Conservation (phyloP, 345 rosid genomes). For the Boechera divaricarpa region DNA sequence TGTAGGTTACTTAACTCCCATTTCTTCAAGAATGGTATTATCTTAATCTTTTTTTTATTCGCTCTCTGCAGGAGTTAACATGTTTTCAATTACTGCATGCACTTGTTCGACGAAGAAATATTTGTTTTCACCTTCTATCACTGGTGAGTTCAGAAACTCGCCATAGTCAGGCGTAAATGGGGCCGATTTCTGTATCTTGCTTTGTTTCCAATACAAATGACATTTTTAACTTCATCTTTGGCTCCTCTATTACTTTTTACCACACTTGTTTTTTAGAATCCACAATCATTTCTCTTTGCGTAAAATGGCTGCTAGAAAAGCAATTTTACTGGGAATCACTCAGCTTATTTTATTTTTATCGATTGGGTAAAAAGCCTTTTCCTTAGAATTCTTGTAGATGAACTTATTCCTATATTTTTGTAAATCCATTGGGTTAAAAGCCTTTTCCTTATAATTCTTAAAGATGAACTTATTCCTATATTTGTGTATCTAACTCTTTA, state of each 20-base stretch:
- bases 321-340: slow-evolving; percentile 9
- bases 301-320: slow-evolving; percentile 22
- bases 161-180: slow-evolving; percentile 21
- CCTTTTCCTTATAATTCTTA: slow-evolving; percentile 16
- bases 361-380: background rate
- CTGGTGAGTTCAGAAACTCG: slow-evolving; percentile 65
- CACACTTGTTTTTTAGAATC: slow-evolving; percentile 2
- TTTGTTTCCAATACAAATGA: slow-evolving; percentile 15
- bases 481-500: slow-evolving; percentile 9
- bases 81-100: slow-evolving; percentile 85
- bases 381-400: slow-evolving; percentile 18
- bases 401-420: slow-evolving; percentile 1
- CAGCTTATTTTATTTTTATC: slow-evolving; percentile 7
- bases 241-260: slow-evolving; percentile 17
- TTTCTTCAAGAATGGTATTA: slow-evolving; percentile 9
- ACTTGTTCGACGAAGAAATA: slow-evolving; percentile 77
- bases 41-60: slow-evolving; percentile 8
- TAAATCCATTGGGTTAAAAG: background rate
- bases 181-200: slow-evolving; percentile 11
- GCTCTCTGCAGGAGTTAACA: slow-evolving; percentile 64
- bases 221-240: background rate
- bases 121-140: slow-evolving; percentile 76
- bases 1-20: slow-evolving; percentile 22
- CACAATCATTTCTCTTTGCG: background rate
- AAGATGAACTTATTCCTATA: slow-evolving; percentile 2